phyloP scores from a whole-genome alignment of 2,329 filamentous ascomycete species.

The Colletotrichum tropicicola region DNA sequence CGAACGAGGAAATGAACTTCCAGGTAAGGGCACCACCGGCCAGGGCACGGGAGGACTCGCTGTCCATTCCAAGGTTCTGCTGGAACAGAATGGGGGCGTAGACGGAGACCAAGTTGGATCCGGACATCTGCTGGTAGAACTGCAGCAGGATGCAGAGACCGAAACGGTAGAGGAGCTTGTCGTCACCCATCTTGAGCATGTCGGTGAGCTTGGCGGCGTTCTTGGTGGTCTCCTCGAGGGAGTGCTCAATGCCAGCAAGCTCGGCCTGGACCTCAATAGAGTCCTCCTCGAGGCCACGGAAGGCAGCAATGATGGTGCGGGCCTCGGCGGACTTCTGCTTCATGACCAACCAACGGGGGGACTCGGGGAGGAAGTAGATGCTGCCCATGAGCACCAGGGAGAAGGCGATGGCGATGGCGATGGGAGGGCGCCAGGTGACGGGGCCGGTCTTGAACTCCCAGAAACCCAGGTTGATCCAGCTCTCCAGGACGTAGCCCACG shows the following conservation, averaged over 20 bases:
- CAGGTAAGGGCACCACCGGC: constrained; percentile 61
- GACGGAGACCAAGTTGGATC: constrained; percentile 45
- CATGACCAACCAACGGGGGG: constrained; percentile 43
- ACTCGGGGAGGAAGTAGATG: constrained; percentile 44
- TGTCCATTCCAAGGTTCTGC: constrained; percentile 48
- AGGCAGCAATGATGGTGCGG: constrained; percentile 42
- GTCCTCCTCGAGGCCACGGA: constrained; percentile 56
- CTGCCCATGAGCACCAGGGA: constrained; percentile 42
- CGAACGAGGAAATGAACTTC: constrained; percentile 62
- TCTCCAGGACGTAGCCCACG: constrained; percentile 44
- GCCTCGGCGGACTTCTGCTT: constrained; percentile 42
- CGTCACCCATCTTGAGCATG: constrained; percentile 57
- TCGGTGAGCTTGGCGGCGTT: constrained; percentile 49
- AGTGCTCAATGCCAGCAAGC: constrained; percentile 56
- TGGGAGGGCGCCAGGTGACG: constrained; percentile 43
- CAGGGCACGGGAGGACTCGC: constrained; percentile 49
- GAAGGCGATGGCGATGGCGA: constrained; percentile 44
- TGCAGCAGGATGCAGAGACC: constrained; percentile 60
- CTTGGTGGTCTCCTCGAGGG: constrained; percentile 52
- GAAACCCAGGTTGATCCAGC: constrained; percentile 57
- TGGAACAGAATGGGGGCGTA: constrained; percentile 50
- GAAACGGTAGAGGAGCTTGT: constrained; percentile 58
- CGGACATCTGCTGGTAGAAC: constrained; percentile 50
- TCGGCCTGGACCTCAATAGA: constrained; percentile 61
- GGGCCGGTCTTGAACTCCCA: constrained; percentile 40